A percentile compares a stretch with the other conserved stretches of the same genome.
phyloP scores from a whole-genome alignment of 306 rosid genomes.

The Prinsepia uniflora region DNA sequence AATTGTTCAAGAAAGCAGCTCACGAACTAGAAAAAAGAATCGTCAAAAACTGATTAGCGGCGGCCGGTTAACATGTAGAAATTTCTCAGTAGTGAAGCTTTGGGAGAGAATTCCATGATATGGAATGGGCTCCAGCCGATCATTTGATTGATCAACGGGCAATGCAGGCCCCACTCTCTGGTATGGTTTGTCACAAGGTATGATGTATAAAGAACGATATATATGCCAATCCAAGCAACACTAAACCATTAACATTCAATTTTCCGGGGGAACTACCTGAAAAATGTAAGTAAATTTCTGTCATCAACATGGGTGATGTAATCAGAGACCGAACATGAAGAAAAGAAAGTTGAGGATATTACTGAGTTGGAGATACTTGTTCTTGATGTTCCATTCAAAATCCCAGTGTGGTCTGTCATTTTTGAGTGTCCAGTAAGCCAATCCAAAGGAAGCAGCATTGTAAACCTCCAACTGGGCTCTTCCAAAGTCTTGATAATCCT shows the following conservation, averaged over 20 bases:
- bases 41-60: too few relatives aligned
- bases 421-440: conserved; percentile 83
- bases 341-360: neutral
- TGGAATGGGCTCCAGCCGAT: too few relatives aligned
- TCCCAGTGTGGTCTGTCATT: conserved; percentile 81
- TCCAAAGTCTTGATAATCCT: conserved; percentile 68
- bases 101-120: too few relatives aligned
- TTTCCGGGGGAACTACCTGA: conserved; percentile 57
- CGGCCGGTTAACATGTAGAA: too few relatives aligned
- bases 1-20: too few relatives aligned
- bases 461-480: conserved; percentile 75
- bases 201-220: conserved; percentile 39
- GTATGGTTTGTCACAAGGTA: conserved; percentile 31
- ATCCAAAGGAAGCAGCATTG: conserved; percentile 76
- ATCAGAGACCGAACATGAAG: neutral
- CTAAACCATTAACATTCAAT: conserved; percentile 21
- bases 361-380: conserved; percentile 69
- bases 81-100: too few relatives aligned
- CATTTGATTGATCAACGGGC: too few relatives aligned
- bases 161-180: neutral
- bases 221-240: conserved; percentile 37
- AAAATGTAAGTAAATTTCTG: conserved; percentile 11
- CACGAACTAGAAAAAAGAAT: too few relatives aligned
- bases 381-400: conserved; percentile 80
- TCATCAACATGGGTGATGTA: neutral